Base-by-base conservation (phyloP, 1,284 basidiomycete genomes). In the Cystobasidium sp. region DNA sequence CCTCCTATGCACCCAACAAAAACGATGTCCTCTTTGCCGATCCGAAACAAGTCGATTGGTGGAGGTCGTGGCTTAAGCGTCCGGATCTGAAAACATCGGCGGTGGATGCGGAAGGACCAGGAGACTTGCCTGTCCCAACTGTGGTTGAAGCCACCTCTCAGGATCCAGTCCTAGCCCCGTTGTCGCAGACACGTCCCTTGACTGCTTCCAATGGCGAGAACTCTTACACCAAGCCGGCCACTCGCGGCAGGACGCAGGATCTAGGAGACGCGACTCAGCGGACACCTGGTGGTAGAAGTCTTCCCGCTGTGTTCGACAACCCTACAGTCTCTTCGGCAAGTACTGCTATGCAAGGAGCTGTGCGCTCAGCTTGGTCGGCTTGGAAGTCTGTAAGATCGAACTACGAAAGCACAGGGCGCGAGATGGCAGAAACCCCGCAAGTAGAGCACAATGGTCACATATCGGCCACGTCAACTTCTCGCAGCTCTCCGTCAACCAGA, bases 301-400 rank as follows among this genome's bases (percentile, higher is more conserved):
- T 72, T 20, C 70, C 55, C 37, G 31, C 53, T 20, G 47, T 47
- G 20, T 47, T 75, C 9, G 69, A 68, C 24, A 49, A 53, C 18
- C 55, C 69, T 18, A 46, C 63, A 0, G 56, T 68, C 24, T 46
- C 72, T 10, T 64, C 68, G 44, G 68, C 72, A 47, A 59, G 67
- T 41, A 75, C 68, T 10, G 69, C 69, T 44, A 68, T 77, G 39
- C 68, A 75, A 67, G 72, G 68, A 20, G 76, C 76, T 16, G 76
- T 75, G 64, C 68, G 68, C 10, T 74, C 75, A 51, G 76, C 75
- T 8, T 77, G 76, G 76, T 75, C 68, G 43, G 75, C 76, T 18
- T 77, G 76, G 76, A 73, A 75, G 61, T 41, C 68, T 39, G 72
- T 77, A 12, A 66, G 70, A 39, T 59, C 64, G 20, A 70, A 75